Evolutionary conservation across 768 basidiomycete species (phyloP), one percentile per base, ranked within the genome.

Genomic region (Suillus variegatus): DNA sequence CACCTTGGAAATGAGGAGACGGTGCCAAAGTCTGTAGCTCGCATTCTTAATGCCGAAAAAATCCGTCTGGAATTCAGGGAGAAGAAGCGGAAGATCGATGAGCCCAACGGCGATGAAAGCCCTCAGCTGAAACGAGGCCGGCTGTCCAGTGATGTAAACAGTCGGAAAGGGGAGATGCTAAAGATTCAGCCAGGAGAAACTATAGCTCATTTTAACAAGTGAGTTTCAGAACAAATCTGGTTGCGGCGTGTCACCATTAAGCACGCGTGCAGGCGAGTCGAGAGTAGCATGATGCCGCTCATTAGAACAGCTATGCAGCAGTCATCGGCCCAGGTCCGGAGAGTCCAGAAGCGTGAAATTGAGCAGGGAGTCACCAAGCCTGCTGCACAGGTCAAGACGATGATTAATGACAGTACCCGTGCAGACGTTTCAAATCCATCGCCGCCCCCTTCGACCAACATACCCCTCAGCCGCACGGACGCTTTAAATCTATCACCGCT

Each of bases 151-250:
- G 72, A 64, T 14, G 67, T 61, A 38, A 43, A 60, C 28, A 28
- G 18, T 32, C 58, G 25, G 18, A 69, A 51, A 46, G 67, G 69
- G 49, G 67, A 64, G 66, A 70, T 73, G 68, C 71, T 88, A 47
- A 78, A 71, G 55, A 92, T 91, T 36, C 80, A 83, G 64, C 85
- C 86, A 0, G 86, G 88, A 52, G 92, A 94, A 75, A 88, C 90
- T 0, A 82, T 93, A 61, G 82, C 85, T 63, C 88, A 92, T 77
- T 94, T 93, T 75, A 90, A 92, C 74, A 81, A 86, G 92, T 92
- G 69, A 61, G 85, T 74, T 14, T 18, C 32, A 16, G 20, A 32
- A 35, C 12, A 61, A 55, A 38, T 22, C 49, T 66, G 58, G 56
- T 38, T 64, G 49, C 41, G 46, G 56, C 54, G 60, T 58, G 63